Conservation (phyloP, 306 rosid genomes). For the Casuarina cunninghamiana region DNA sequence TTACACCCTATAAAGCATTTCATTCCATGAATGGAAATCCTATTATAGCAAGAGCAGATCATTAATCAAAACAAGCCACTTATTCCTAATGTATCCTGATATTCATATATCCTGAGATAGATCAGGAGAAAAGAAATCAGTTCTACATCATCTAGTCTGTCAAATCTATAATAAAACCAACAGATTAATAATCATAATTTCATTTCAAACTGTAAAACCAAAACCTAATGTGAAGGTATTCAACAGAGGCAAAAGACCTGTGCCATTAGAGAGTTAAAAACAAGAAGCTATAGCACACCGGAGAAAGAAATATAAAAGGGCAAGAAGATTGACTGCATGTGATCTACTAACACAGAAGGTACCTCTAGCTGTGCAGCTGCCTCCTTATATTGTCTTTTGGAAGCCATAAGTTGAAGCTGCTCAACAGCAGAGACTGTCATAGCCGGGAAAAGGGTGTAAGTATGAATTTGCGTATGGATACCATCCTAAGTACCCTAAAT, state of each 20-base stretch:
- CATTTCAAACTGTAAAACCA: not conserved
- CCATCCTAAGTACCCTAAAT: not conserved
- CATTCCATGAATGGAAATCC: not conserved
- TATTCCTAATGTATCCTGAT: not conserved
- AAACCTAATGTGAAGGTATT: not conserved
- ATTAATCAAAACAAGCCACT: not conserved
- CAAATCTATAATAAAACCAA: not conserved
- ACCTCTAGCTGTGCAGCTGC: conserved; percentile 99
- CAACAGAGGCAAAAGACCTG: not conserved
- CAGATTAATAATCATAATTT: not conserved
- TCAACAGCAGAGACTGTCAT: conserved; percentile 98
- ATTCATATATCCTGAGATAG: not conserved
- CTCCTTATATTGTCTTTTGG: conserved; percentile 92
- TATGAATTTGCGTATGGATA: not conserved
- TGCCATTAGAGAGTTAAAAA: not conserved
- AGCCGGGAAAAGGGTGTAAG: conserved; percentile 23
- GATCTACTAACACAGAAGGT: conserved; percentile 9
- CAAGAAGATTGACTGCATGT: conserved; percentile 5
- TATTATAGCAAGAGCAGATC: not conserved
- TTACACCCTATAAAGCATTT: not conserved
- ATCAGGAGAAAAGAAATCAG: not conserved
- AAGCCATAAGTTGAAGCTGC: conserved; percentile 99
- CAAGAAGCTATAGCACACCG: not conserved
- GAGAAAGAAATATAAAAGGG: not conserved
- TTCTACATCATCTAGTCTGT: not conserved